Base-by-base conservation (phyloP, 441 rosid species). In the Adansonia rubrostipa region DNA sequence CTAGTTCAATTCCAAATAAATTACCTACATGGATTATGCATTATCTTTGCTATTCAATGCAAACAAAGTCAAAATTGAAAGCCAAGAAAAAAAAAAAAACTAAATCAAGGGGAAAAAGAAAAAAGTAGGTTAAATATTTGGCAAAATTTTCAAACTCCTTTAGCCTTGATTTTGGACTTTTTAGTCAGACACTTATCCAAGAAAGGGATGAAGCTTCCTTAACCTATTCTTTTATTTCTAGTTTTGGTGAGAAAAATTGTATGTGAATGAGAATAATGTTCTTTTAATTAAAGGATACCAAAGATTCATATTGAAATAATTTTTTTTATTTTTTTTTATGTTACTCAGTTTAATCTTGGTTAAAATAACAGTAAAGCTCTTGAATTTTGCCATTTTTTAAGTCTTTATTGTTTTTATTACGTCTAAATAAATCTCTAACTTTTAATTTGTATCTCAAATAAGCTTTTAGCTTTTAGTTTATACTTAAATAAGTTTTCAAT, bases 31-130 rank as follows among this genome's bases (percentile, higher is more conserved):
- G n/a, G 7, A 53, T 53, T n/a, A 10, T 56, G 14, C 64, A 20
- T 22, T 9, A 60, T 20, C 9, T 56, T 60, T 3, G 40, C n/a
- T 24, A 5, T 61, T 61, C 36, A 22, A 61, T 10, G n/a, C n/a
- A 61, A 11, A 61, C 40, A 61, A 61, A 24, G 65, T 22, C 65
- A 61, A 10, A 10, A 28, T 61, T 24, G n/a, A 22, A 33, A 9
- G 14, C 64, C 64, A 20, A 28, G 33, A 28, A 28, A 28, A 28
- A 28, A 28, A 62, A 8, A 62, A 28, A 5, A 11, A 22, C 6
- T n/a, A 65, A 66, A 66, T 44, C 51, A 66, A 66, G 4, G 53
- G 33, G 71, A 15, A 64, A 64, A 62, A 61, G 42, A 2, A 14
- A 15, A 54, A 6, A 15, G 24, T 40, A n/a, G 24, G 24, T 65